Evolutionary conservation across 192 early-diverging fungal genomes (phyloP).

Genomic region (Pilobolus umbonatus): DNA sequence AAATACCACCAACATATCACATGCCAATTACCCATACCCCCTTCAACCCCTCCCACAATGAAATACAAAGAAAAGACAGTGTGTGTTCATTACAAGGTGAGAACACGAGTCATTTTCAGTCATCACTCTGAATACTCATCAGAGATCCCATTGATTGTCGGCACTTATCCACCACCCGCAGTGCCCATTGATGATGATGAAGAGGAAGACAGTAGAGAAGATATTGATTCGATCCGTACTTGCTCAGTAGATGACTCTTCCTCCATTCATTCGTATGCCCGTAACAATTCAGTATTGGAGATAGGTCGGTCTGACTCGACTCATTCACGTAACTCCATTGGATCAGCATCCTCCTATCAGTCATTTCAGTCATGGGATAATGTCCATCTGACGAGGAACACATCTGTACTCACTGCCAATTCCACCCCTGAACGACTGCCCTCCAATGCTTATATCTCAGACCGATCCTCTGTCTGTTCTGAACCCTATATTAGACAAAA

Average conservation of each 20-base stretch:
- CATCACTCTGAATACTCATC: conserved; percentile 5
- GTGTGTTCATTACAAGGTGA: conserved; percentile 27
- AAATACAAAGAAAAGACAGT: conserved; percentile 17
- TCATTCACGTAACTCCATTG: conserved; percentile 18
- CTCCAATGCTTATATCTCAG: background rate
- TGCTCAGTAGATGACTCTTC: background rate
- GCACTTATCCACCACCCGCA: conserved; percentile 31
- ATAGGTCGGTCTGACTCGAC: conserved; percentile 21
- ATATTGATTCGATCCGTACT: conserved; percentile 8
- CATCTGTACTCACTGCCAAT: conserved; percentile 15
- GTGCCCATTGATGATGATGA: conserved; percentile 39
- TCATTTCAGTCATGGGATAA: conserved; percentile 23
- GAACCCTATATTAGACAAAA: background rate
- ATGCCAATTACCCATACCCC: conserved; percentile 23
- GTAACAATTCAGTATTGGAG: background rate
- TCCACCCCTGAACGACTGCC: conserved; percentile 10
- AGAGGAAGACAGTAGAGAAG: conserved; percentile 10
- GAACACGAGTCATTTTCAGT: conserved; percentile 7
- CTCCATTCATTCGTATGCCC: background rate
- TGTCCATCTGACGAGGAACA: conserved; percentile 19
- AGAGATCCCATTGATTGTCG: conserved; percentile 32
- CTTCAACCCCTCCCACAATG: conserved; percentile 29
- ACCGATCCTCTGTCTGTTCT: background rate
- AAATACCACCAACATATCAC: conserved; percentile 15
- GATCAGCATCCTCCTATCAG: conserved; percentile 13